Evolutionary conservation across 1,139 yeast species (phyloP), one percentile per base, ranked within the genome.

Genomic region (Taphrina confusa): DNA sequence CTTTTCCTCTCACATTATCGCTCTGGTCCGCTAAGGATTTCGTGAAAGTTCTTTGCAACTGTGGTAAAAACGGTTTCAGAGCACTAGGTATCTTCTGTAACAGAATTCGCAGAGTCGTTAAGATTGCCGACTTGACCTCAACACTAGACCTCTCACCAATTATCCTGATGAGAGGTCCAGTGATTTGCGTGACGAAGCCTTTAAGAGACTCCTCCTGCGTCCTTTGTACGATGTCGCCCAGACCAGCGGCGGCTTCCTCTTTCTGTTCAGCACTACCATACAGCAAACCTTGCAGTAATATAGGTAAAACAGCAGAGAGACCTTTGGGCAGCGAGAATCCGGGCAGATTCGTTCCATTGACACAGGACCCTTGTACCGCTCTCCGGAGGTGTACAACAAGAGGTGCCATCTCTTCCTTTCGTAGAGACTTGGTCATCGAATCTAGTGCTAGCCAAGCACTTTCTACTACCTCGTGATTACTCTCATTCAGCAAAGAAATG

Each of bases 131-230:
- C 78, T 92, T 92, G 68, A 92, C 88, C 67, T 89, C 95, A 64
- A 95, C 80, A 31, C 85, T 81, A 66, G 88, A 92, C 72, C 96
- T 84, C 74, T 94, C 99, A 69, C 99, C 98, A 71, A 92, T 88
- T 62, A 91, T 96, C 79, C 99, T 89, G 75, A 94, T 94, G 71
- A 94, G 80, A 51, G 98, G 98, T 75, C 99, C 99, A 36, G 97
- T 91, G 66, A 94, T 88, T 45, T 84, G 84, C 9, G 98, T 92
- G 25, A 95, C 96, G 73, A 85, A 87, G 40, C 96, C 89, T 72
- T 84, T 87, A 73, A 94, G 81, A 67, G 81, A 80, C 31, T 80
- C 82, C 4, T 94, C 83, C 34, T 96, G 95, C 0, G 97, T 88
- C 70, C 90, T 84, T 57, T 85, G 87, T 61, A 91, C 87, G 64